Evolutionary conservation across 2,329 filamentous ascomycete genomes (phyloP).

Genomic region (Aspergillus chevalieri): DNA sequence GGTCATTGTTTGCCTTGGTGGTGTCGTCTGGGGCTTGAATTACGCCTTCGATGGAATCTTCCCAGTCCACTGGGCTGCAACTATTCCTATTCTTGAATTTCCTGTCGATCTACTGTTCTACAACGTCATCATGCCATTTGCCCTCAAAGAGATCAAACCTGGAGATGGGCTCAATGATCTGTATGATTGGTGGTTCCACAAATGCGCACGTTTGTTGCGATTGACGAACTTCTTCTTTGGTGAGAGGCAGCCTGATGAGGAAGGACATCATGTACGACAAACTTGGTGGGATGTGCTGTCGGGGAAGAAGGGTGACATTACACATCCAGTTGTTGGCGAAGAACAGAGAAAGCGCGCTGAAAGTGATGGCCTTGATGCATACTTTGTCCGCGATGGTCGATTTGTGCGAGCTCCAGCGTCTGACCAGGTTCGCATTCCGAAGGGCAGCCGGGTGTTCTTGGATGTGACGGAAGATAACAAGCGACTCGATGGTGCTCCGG

Average conservation of each 20-base stretch:
- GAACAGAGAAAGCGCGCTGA: slow-evolving; percentile 24
- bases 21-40: slow-evolving; percentile 87
- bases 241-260: slow-evolving; percentile 72
- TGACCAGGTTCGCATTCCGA: slow-evolving; percentile 90
- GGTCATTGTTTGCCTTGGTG: slow-evolving; percentile 86
- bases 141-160: slow-evolving; percentile 77
- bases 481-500: slow-evolving; percentile 54
- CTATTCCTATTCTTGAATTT: slow-evolving; percentile 88
- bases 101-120: slow-evolving; percentile 92
- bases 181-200: slow-evolving; percentile 95
- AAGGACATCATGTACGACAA: slow-evolving; percentile 60
- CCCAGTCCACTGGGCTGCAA: slow-evolving; percentile 88
- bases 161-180: slow-evolving; percentile 76
- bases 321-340: slow-evolving; percentile 29
- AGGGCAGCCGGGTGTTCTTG: slow-evolving; percentile 73
- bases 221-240: slow-evolving; percentile 92
- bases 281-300: slow-evolving; percentile 48
- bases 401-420: slow-evolving; percentile 92
- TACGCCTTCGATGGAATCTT: slow-evolving; percentile 64
- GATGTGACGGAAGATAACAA: slow-evolving; percentile 64
- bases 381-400: slow-evolving; percentile 64
- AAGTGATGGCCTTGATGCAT: slow-evolving; percentile 38
- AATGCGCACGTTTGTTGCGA: slow-evolving; percentile 70
- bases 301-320: slow-evolving; percentile 32
- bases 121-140: slow-evolving; percentile 88